Percentiles rank a stretch among this genome's conserved stretches.
phyloP scores from a whole-genome alignment of 2,329 filamentous ascomycete species.

The Colletotrichum brevisporum region DNA sequence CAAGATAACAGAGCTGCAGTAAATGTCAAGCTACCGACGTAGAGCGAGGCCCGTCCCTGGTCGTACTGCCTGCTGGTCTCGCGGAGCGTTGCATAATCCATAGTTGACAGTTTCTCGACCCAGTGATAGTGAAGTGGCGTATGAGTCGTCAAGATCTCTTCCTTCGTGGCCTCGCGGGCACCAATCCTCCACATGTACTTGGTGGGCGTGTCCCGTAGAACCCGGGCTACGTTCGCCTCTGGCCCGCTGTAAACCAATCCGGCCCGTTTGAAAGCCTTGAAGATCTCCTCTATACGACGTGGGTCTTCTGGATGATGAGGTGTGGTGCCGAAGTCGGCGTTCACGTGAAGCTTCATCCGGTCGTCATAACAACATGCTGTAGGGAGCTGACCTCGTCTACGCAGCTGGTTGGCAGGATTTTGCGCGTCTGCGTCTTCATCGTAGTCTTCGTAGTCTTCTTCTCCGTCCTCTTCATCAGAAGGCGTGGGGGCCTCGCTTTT shows the following conservation, averaged over 20 bases:
- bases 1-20: constrained; percentile 86
- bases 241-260: constrained; percentile 80
- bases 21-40: constrained; percentile 86
- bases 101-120: constrained; percentile 72
- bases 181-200: constrained; percentile 82
- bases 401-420: constrained; percentile 55
- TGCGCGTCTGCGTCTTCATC: constrained; percentile 52
- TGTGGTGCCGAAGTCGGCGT: constrained; percentile 79
- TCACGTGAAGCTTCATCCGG: constrained; percentile 95
- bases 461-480: constrained; percentile 52
- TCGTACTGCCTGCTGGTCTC: constrained; percentile 74
- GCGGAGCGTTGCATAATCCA: constrained; percentile 76
- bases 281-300: constrained; percentile 91
- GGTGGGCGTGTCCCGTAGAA: constrained; percentile 68
- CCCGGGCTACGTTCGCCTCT: constrained; percentile 66
- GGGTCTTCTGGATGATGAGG: constrained; percentile 96
- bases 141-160: constrained; percentile 88
- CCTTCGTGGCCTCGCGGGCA: constrained; percentile 80
- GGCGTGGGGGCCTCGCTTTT: constrained; percentile 43
- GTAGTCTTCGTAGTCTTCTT: constrained; percentile 49
- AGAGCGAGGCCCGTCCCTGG: constrained; percentile 80
- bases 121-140: constrained; percentile 83
- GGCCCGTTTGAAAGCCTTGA: constrained; percentile 86
- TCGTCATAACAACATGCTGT: constrained; percentile 92
- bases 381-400: constrained; percentile 67